These are phyloP conservation scores for Apiotrichum gamsii DNA, from an alignment of 1,284 basidiomycete species.

Conservation along the genomic window DNA sequence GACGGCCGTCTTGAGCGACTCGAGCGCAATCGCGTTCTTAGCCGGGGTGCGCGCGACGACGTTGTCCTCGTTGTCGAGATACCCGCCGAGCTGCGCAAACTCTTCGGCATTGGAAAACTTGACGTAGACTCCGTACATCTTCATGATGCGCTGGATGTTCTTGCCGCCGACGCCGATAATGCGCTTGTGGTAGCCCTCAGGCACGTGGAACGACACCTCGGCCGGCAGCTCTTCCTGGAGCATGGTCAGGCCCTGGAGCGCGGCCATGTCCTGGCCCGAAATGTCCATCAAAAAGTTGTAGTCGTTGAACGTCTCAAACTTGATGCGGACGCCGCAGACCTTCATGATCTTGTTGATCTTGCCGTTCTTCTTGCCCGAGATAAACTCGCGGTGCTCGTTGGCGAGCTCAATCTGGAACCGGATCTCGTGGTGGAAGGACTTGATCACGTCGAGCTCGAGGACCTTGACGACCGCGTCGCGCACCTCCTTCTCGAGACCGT, in stretches of 20 bases:
- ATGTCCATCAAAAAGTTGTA: slow-evolving; percentile 98
- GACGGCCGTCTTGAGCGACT: slow-evolving; percentile 90
- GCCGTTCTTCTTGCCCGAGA: slow-evolving; percentile 95
- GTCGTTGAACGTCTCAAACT: slow-evolving; percentile 96
- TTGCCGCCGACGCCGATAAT: slow-evolving; percentile 98
- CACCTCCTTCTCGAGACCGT: slow-evolving; percentile 91
- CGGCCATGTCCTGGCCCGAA: slow-evolving; percentile 70
- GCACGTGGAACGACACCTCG: slow-evolving; percentile 98
- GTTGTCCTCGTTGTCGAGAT: slow-evolving; percentile 97
- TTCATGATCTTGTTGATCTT: slow-evolving; percentile 99
- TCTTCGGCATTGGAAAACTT: slow-evolving; percentile 99
- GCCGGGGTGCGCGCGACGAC: slow-evolving; percentile 94
- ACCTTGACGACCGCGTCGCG: slow-evolving; percentile 78
- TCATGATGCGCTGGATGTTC: slow-evolving; percentile 99
- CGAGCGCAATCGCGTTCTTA: slow-evolving; percentile 93
- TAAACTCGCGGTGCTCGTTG: slow-evolving; percentile 97
- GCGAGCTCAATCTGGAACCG: slow-evolving; percentile 97
- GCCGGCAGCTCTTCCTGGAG: slow-evolving; percentile 95
- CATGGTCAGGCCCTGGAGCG: slow-evolving; percentile 79
- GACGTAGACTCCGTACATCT: slow-evolving; percentile 98
- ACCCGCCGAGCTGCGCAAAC: slow-evolving; percentile 88
- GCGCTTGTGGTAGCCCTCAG: slow-evolving; percentile 96
- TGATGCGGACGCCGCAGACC: slow-evolving; percentile 91
- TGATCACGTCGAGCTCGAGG: slow-evolving; percentile 82
- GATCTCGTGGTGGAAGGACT: slow-evolving; percentile 88